A percentile compares a stretch with the other conserved stretches of the same genome.
These are phyloP conservation scores for Gossypium laxum DNA, from an alignment of 441 rosid genomes.

Conservation along the genomic window DNA sequence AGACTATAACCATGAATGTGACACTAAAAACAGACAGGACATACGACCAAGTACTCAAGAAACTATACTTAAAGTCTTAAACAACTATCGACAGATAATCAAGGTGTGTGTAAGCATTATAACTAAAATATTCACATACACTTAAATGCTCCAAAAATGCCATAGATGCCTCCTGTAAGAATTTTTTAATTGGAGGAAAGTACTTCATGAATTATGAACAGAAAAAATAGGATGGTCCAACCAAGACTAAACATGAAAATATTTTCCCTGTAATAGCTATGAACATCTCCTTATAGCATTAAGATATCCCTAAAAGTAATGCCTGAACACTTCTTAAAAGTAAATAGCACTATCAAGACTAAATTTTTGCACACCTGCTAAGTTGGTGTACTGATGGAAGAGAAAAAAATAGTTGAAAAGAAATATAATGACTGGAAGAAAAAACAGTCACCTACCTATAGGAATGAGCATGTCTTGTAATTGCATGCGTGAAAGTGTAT, in stretches of 20 bases:
- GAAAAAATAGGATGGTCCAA: neutral
- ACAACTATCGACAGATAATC: neutral
- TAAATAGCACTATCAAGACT: neutral
- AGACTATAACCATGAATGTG: neutral
- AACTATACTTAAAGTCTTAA: neutral
- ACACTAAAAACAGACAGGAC: neutral
- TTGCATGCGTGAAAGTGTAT: neutral
- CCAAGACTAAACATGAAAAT: neutral
- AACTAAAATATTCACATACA: neutral
- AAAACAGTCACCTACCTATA: neutral
- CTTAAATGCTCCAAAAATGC: neutral
- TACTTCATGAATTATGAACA: neutral
- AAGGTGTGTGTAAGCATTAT: neutral
- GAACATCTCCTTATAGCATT: conserved; percentile 3
- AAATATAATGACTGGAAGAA: neutral
- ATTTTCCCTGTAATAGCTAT: neutral
- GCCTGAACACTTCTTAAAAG: neutral
- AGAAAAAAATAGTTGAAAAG: neutral
- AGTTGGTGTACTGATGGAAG: neutral
- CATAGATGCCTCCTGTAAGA: neutral
- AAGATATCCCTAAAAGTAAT: neutral
- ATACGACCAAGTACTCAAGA: neutral
- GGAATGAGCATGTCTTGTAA: neutral
- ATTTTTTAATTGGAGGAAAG: neutral
- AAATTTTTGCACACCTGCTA: neutral